Conservation (phyloP, 768 basidiomycete species). For the Trametes cinnabarina region DNA sequence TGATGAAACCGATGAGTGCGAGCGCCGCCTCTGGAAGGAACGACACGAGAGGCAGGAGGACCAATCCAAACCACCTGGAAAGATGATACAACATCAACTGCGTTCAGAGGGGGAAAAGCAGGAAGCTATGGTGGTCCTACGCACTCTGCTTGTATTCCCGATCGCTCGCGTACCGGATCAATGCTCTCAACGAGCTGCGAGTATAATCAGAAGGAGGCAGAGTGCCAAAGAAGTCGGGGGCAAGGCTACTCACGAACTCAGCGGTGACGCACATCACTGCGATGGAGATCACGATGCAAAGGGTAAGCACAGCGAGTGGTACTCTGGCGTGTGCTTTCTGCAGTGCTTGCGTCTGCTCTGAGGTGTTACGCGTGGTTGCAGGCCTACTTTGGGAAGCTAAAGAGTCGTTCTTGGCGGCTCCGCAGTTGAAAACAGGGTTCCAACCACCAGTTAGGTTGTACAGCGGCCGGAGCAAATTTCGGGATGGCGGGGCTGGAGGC, state of each 20-base stretch:
- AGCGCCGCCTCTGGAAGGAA: slow-evolving; percentile 69
- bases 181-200: slow-evolving; percentile 62
- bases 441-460: too few species aligned
- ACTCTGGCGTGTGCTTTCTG: slow-evolving; percentile 39
- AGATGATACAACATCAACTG: not conserved
- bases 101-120: not conserved
- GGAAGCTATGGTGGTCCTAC: slow-evolving; percentile 10
- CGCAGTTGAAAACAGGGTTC: too few species aligned
- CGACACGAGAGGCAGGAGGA: slow-evolving; percentile 69
- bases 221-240: not conserved
- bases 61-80: slow-evolving; percentile 66
- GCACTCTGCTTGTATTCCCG: slow-evolving; percentile 52
- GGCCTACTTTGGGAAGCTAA: too few species aligned
- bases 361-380: too few species aligned
- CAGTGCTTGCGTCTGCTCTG: slow-evolving; percentile 25
- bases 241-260: slow-evolving; percentile 62
- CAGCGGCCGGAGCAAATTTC: too few species aligned
- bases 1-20: slow-evolving; percentile 53
- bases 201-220: not conserved
- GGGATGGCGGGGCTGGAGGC: slow-evolving; percentile 34
- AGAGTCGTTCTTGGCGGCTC: too few species aligned
- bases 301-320: slow-evolving; percentile 49
- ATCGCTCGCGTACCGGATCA: slow-evolving; percentile 45
- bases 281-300: slow-evolving; percentile 49
- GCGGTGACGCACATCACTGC: slow-evolving; percentile 66